Base-by-base conservation (phyloP, 371 early-diverging fungal species). In the Capniomyces stellatus region DNA sequence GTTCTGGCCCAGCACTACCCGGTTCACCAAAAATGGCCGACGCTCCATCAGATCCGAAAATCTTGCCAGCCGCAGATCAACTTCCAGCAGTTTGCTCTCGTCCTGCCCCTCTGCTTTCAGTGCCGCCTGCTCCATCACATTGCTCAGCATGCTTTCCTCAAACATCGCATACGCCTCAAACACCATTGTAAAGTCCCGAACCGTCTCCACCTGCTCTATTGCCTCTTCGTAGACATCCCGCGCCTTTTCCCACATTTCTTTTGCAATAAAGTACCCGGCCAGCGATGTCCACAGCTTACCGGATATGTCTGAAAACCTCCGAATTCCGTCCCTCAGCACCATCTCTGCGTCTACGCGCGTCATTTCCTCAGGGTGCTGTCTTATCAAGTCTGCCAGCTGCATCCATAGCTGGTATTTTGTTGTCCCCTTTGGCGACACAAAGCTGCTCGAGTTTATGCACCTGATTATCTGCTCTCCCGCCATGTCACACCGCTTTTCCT, bases 81-180 rank as follows among this genome's bases (percentile, higher is more conserved):
- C 63, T 35, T 88, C 89, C 29, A 80, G 58, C 41, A 49, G 49
- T 27, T 23, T 27, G 15, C 84, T 77, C 43, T 76, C 78, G 1
- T 69, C 75, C 8, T 63, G n/a, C 51, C 51, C 51, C 6, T 66
- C 71, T 52, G 72, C 73, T 0, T 74, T 73, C 25, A 65, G 60
- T 2, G 64, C 76, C 54, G 75, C 78, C 42, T 75, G 73, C 57
- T 88, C 85, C 85, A 92, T 85, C 47, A 75, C 77, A 3, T 76
- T 73, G 0, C 81, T 69, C 29, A 92, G 76, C 52, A 83, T 73
- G 3, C 76, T 72, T 64, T 93, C 92, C 56, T 89, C 90, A 56
- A 90, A 84, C 53, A 88, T 84, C 6, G 89, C 86, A 58, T 91
- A 96, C 1, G 92, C 84, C 56, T 98, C 94, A 70, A 94, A 98